Conservation (phyloP, 768 basidiomycete genomes). For the Lactarius akahatsu region DNA sequence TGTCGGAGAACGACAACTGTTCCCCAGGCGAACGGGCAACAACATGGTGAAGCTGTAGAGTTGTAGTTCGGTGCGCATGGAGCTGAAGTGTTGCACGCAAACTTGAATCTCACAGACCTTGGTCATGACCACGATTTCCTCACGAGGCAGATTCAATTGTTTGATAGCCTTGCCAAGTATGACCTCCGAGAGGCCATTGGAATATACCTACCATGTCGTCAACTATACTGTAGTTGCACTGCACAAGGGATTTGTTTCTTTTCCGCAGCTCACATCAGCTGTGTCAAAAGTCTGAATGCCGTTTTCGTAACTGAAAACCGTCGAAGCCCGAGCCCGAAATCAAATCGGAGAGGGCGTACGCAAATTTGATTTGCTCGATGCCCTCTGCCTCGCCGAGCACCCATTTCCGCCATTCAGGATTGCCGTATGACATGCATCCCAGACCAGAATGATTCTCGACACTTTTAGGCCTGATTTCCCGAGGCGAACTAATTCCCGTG, state of each 20-base stretch:
- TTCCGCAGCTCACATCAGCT: conserved; percentile 32
- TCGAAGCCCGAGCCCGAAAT: neutral
- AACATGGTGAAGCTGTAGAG: conserved; percentile 15
- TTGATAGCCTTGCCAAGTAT: conserved; percentile 51
- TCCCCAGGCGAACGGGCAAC: neutral
- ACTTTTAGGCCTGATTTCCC: conserved; percentile 36
- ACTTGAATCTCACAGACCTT: conserved; percentile 36
- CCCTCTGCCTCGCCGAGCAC: conserved; percentile 40
- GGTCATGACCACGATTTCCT: conserved; percentile 52
- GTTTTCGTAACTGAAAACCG: conserved; percentile 38
- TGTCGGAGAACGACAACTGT: conserved; percentile 18
- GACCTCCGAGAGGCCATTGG: conserved; percentile 43
- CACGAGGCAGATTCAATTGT: conserved; percentile 44
- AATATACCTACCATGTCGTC: conserved; percentile 33
- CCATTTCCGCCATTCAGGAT: conserved; percentile 39
- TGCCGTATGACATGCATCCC: conserved; percentile 39
- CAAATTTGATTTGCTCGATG: conserved; percentile 43
- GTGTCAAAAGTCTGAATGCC: conserved; percentile 46
- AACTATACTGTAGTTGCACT: neutral
- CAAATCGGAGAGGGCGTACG: conserved; percentile 34
- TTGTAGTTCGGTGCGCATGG: neutral
- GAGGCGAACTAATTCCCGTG: conserved; percentile 30
- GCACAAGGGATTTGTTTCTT: neutral
- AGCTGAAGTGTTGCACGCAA: neutral
- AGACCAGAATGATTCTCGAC: conserved; percentile 38